A percentile compares a stretch with the other conserved stretches of the same genome.
phyloP scores from a whole-genome alignment of 495 filamentous ascomycete genomes.

The Geoglossum glabrum region DNA sequence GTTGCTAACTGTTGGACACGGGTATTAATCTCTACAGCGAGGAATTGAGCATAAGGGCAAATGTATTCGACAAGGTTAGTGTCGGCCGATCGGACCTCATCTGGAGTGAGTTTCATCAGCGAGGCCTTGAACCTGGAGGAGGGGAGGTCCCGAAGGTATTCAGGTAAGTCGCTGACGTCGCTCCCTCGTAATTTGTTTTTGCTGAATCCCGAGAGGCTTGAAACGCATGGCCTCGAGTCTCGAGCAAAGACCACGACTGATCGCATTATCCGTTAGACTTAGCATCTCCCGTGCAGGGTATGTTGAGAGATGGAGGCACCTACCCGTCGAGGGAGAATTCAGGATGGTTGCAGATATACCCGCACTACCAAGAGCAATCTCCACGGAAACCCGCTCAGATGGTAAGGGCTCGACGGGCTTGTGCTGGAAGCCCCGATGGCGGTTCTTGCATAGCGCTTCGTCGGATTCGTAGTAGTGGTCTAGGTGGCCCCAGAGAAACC shows the following conservation, averaged over 20 bases:
- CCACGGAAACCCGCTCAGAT: background rate
- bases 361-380: background rate
- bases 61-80: background rate
- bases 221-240: background rate
- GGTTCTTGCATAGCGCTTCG: background rate
- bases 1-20: background rate
- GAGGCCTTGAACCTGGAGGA: background rate
- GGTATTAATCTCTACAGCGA: background rate
- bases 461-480: background rate
- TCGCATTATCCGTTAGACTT: background rate
- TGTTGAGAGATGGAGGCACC: background rate
- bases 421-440: background rate
- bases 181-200: background rate
- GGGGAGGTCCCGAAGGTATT: background rate
- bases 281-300: background rate
- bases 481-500: background rate
- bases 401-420: background rate
- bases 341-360: background rate
- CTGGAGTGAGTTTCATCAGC: background rate
- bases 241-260: background rate
- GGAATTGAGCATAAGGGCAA: background rate
- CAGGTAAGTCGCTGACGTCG: background rate
- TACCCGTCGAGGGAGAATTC: background rate
- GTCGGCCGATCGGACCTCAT: conserved; percentile 1
- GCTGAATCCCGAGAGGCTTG: background rate